A percentile compares a stretch with the other conserved stretches of the same genome.
These are phyloP conservation scores for Tranzscheliella williamsii DNA, from an alignment of 1,284 basidiomycete genomes.

Conservation along the genomic window DNA sequence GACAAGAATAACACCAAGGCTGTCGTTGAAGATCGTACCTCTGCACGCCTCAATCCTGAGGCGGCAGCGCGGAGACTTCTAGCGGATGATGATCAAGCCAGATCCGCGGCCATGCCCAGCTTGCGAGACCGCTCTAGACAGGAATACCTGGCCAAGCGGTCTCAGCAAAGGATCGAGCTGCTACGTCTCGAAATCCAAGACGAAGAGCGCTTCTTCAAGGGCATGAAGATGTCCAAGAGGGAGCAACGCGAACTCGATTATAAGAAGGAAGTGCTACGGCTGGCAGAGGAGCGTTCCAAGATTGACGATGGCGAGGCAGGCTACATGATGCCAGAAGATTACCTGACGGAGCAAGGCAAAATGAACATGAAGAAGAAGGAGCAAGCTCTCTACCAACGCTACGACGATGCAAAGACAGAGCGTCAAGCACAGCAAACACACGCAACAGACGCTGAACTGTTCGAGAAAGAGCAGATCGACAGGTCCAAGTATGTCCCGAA, in stretches of 20 bases:
- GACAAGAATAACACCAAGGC: slow-evolving; percentile 86
- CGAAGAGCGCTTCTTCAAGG: slow-evolving; percentile 55
- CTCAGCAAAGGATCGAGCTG: slow-evolving; percentile 92
- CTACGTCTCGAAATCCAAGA: slow-evolving; percentile 75
- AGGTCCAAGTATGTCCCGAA: slow-evolving; percentile 69
- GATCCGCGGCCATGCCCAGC: slow-evolving; percentile 40
- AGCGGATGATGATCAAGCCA: slow-evolving; percentile 61
- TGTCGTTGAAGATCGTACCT: slow-evolving; percentile 85
- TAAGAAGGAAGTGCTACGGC: slow-evolving; percentile 86
- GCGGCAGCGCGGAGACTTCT: slow-evolving; percentile 77
- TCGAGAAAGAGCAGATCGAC: slow-evolving; percentile 83
- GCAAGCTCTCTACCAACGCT: slow-evolving; percentile 84
- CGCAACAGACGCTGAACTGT: slow-evolving; percentile 89
- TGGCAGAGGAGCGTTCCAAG: slow-evolving; percentile 89
- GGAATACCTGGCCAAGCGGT: slow-evolving; percentile 94
- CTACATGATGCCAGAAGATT: slow-evolving; percentile 67
- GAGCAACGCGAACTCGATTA: slow-evolving; percentile 80
- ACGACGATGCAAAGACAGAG: slow-evolving; percentile 73
- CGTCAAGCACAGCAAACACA: slow-evolving; percentile 70
- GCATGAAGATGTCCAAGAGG: slow-evolving; percentile 71
- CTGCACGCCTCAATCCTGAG: slow-evolving; percentile 69
- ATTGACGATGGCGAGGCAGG: slow-evolving; percentile 74
- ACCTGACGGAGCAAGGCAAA: slow-evolving; percentile 97
- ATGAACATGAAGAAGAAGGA: slow-evolving; percentile 96
- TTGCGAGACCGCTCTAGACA: slow-evolving; percentile 66